Evolutionary conservation across 139 green algal species (phyloP).

Genomic region (Pleodorina starrii): DNA sequence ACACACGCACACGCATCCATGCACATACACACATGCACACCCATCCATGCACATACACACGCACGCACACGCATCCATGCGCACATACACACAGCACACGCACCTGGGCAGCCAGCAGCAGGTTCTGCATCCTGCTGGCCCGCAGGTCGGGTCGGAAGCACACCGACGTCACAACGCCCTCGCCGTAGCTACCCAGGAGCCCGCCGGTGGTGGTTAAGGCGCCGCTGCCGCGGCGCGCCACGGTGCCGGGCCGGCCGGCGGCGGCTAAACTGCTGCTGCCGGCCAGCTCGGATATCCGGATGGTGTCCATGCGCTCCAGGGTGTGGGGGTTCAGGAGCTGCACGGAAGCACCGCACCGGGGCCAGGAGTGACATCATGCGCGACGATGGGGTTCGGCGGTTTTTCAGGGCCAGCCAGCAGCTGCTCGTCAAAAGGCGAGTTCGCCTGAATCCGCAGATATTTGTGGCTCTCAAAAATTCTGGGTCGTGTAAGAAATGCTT

Average conservation of each 20-base stretch:
- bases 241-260: background rate
- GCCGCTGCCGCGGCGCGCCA: background rate
- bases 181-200: background rate
- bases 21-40: too few species aligned
- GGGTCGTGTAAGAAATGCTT: too few species aligned
- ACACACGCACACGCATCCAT: too few species aligned
- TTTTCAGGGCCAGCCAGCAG: too few species aligned
- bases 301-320: slow-evolving; percentile 39
- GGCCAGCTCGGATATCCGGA: slow-evolving; percentile 32
- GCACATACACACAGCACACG: background rate
- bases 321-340: slow-evolving; percentile 46
- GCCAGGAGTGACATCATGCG: too few species aligned
- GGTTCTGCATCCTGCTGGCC: slow-evolving; percentile 27
- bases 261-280: background rate
- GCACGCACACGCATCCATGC: background rate
- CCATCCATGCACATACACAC: too few species aligned
- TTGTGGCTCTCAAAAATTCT: too few species aligned
- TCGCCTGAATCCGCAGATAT: too few species aligned
- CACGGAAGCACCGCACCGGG: background rate
- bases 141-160: slow-evolving; percentile 44
- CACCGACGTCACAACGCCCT: slow-evolving; percentile 39
- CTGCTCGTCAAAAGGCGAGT: too few species aligned
- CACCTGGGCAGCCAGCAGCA: slow-evolving; percentile 57
- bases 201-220: background rate
- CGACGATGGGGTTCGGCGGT: too few species aligned